These are phyloP conservation scores for Lipomyces kockii DNA, from an alignment of 805 yeast species.

Conservation along the genomic window DNA sequence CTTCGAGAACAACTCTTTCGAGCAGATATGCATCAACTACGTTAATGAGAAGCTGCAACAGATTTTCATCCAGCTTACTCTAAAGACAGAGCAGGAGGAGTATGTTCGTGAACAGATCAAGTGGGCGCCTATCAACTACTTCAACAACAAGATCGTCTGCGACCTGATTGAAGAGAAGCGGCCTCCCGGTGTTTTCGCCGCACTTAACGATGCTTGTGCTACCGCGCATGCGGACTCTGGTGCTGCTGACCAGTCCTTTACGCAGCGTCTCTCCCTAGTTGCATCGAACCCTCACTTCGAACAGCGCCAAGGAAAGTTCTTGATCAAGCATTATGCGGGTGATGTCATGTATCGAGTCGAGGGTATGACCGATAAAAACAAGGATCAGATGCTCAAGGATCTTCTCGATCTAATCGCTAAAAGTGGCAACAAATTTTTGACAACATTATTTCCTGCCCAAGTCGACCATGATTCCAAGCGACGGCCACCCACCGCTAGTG, in stretches of 20 bases:
- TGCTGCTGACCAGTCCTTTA: conserved; percentile 96
- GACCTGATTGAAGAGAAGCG: conserved; percentile 91
- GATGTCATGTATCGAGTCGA: conserved; percentile 91
- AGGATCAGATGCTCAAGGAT: conserved; percentile 90
- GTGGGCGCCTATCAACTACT: conserved; percentile 97
- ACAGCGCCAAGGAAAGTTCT: conserved; percentile 80
- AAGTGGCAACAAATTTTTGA: conserved; percentile 68
- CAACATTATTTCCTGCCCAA: conserved; percentile 63
- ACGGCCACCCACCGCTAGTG: conserved; percentile 95
- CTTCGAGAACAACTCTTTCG: conserved; percentile 93
- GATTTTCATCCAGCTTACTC: conserved; percentile 91
- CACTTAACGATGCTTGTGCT: conserved; percentile 94
- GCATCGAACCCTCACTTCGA: conserved; percentile 85
- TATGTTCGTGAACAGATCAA: conserved; percentile 92
- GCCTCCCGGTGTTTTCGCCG: conserved; percentile 97
- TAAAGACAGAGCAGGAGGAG: conserved; percentile 97
- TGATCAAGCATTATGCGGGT: conserved; percentile 97
- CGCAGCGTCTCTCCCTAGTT: conserved; percentile 86
- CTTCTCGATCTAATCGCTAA: conserved; percentile 76
- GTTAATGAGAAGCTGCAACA: conserved; percentile 97
- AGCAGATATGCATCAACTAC: conserved; percentile 89
- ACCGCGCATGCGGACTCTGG: conserved; percentile 97
- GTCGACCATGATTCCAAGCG: conserved; percentile 71
- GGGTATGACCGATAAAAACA: conserved; percentile 95
- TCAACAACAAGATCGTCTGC: conserved; percentile 94